Conservation (phyloP, 169 alveolate genomes). For the Plasmodium reichenowi region DNA sequence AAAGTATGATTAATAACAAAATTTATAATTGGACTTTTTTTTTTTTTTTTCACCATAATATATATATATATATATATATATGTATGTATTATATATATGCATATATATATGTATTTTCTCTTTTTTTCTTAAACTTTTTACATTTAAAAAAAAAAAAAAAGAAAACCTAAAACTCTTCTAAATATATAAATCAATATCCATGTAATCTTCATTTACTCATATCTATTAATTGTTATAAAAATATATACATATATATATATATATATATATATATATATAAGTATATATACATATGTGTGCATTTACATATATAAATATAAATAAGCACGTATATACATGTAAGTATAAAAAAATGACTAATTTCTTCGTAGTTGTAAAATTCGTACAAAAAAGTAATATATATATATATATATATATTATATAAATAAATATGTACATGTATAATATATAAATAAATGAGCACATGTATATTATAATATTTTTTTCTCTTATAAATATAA, state of each 20-base stretch:
- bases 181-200: neutral
- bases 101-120: neutral
- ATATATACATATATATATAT: conserved; percentile 1
- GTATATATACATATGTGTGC: neutral
- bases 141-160: conserved; percentile 6
- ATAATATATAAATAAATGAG: too few species aligned
- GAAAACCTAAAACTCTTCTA: neutral
- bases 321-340: neutral
- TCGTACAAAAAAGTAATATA: neutral
- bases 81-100: neutral
- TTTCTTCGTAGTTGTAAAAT: neutral
- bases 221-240: conserved; percentile 5
- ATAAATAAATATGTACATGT: too few species aligned
- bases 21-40: neutral
- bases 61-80: neutral
- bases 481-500: too few species aligned
- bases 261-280: neutral
- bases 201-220: conserved; percentile 1
- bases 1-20: neutral
- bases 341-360: neutral
- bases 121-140: neutral
- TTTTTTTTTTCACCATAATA: neutral
- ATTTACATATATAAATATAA: conserved; percentile 12
- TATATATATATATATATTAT: too few species aligned
- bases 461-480: too few species aligned